Evolutionary conservation across 805 yeast species (phyloP).

Genomic region (Candida schatavii): DNA sequence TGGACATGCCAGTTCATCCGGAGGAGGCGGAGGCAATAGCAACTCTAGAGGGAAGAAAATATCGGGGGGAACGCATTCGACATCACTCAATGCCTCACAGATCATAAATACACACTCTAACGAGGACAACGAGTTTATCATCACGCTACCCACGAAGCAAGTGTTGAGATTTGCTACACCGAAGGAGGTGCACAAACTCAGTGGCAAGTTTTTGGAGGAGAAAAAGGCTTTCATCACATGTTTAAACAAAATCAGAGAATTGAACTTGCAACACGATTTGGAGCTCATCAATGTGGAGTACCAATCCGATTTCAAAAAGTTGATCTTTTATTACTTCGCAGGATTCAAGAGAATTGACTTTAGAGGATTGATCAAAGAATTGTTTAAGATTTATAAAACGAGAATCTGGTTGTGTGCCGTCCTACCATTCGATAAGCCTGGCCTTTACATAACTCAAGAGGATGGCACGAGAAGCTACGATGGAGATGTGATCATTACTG

Average conservation of each 20-base stretch:
- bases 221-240: constrained; percentile 68
- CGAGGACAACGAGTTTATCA: constrained; percentile 60
- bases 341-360: constrained; percentile 45
- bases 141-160: constrained; percentile 71
- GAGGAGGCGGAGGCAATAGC: constrained; percentile 12
- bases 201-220: constrained; percentile 67
- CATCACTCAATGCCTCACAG: constrained; percentile 29
- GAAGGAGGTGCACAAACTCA: constrained; percentile 60
- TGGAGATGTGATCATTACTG: constrained; percentile 3
- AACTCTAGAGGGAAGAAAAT: constrained; percentile 17
- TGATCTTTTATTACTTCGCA: constrained; percentile 45
- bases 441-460: constrained; percentile 19
- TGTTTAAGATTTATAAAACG: constrained; percentile 45
- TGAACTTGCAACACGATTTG: constrained; percentile 44
- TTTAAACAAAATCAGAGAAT: constrained; percentile 42
- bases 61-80: constrained; percentile 39
- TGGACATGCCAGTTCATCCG: constrained; percentile 12
- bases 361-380: constrained; percentile 41
- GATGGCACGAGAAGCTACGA: neutral
- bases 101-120: constrained; percentile 40
- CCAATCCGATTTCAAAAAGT: constrained; percentile 44
- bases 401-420: constrained; percentile 49
- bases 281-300: constrained; percentile 45
- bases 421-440: constrained; percentile 38
- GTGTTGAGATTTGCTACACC: constrained; percentile 74